Percentiles rank a stretch among this genome's conserved stretches.
phyloP scores from a whole-genome alignment of 2,329 filamentous ascomycete genomes.

The Setomelanomma holmii region DNA sequence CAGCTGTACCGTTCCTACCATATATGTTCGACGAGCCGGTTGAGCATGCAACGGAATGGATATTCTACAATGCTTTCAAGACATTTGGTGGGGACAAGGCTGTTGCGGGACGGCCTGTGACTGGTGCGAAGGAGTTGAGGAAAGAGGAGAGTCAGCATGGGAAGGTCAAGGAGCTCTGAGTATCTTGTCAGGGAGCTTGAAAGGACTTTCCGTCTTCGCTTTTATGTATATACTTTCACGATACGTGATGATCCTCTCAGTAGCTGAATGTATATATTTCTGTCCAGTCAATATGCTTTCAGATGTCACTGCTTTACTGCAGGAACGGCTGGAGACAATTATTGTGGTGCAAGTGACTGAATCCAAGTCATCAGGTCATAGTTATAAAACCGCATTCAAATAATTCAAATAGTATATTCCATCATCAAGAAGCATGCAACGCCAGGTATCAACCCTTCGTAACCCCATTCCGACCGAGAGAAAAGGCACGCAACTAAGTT shows the following conservation, averaged over 20 bases:
- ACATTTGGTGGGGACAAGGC: slow-evolving; percentile 71
- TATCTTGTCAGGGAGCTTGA: too few relatives aligned
- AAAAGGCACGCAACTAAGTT: too few relatives aligned
- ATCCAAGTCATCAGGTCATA: too few relatives aligned
- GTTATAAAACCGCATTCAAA: slow-evolving; percentile 1
- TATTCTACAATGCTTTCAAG: slow-evolving; percentile 83
- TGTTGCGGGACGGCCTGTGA: slow-evolving; percentile 53
- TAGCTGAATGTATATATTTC: slow-evolving; percentile 4
- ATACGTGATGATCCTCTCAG: neutral
- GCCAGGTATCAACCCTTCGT: slow-evolving; percentile 19
- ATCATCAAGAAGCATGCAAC: neutral
- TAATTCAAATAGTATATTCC: too few relatives aligned
- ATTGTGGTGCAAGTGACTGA: too few relatives aligned
- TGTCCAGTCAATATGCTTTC: too few relatives aligned
- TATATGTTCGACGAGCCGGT: slow-evolving; percentile 90
- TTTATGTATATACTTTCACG: neutral
- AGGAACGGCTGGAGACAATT: too few relatives aligned
- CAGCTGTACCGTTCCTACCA: slow-evolving; percentile 79
- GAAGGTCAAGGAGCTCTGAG: slow-evolving; percentile 48
- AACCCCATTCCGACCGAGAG: slow-evolving; percentile 9
- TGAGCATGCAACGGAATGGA: slow-evolving; percentile 88
- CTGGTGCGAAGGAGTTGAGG: slow-evolving; percentile 47
- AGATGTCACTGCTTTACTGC: too few relatives aligned
- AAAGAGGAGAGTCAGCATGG: slow-evolving; percentile 40
- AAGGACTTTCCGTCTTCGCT: neutral